These are phyloP conservation scores for Petunia secreta DNA, from an alignment of 257 asterid species.

Conservation along the genomic window DNA sequence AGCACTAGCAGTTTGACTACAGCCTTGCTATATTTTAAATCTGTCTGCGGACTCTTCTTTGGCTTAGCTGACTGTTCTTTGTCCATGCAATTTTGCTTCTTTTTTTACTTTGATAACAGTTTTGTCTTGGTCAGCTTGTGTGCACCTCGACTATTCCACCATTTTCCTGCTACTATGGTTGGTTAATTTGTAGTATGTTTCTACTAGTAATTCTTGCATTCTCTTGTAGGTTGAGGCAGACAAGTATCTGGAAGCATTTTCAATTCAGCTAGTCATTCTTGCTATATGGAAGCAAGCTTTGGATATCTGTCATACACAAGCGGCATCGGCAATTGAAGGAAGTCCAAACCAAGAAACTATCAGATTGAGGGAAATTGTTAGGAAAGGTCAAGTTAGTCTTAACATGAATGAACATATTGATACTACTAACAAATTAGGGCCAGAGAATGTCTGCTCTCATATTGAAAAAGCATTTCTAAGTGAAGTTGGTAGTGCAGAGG, in stretches of 20 bases:
- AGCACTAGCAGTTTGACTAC: background rate
- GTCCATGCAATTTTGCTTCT: background rate
- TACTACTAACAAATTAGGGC: slow-evolving; percentile 38
- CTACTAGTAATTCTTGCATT: slow-evolving; percentile 26
- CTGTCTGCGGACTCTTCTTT: background rate
- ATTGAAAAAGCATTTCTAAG: slow-evolving; percentile 74
- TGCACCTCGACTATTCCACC: too few relatives aligned
- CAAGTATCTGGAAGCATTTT: slow-evolving; percentile 77
- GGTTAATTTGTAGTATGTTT: slow-evolving; percentile 5
- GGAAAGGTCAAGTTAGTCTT: slow-evolving; percentile 36
- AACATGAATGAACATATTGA: slow-evolving; percentile 46
- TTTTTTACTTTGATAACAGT: too few relatives aligned
- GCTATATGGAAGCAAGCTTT: slow-evolving; percentile 95
- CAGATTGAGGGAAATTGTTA: slow-evolving; percentile 47
- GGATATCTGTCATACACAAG: slow-evolving; percentile 74
- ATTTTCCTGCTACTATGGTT: background rate
- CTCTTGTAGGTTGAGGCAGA: slow-evolving; percentile 58
- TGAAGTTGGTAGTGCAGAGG: slow-evolving; percentile 85
- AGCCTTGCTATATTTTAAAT: slow-evolving; percentile 14
- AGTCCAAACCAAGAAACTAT: slow-evolving; percentile 50
- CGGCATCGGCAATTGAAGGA: slow-evolving; percentile 79
- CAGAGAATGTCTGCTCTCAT: slow-evolving; percentile 50
- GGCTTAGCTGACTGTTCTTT: background rate
- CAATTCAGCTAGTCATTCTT: slow-evolving; percentile 81
- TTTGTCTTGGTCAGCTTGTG: too few relatives aligned